phyloP scores from a whole-genome alignment of 148 eudicot species.

The Fallopia convolvulus region DNA sequence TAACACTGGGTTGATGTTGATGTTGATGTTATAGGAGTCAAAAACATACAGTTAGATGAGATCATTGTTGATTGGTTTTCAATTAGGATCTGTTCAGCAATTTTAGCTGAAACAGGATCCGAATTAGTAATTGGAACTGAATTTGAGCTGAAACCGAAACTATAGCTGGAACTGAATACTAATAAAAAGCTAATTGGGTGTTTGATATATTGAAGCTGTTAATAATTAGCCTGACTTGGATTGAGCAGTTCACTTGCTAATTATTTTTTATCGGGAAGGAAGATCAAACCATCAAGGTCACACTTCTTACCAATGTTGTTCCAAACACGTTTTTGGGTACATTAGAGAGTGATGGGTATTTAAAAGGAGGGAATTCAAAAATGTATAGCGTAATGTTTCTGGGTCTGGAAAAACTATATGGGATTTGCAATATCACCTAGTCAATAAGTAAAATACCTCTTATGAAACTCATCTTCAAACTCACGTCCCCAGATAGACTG shows the following conservation, averaged over 20 bases:
- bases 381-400: no score
- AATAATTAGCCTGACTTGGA: no score
- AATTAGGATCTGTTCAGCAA: background rate
- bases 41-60: background rate
- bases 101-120: no score
- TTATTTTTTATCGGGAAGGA: background rate
- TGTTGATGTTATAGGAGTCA: background rate
- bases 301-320: background rate
- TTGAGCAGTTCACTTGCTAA: background rate
- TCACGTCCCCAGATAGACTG: constrained; percentile 99
- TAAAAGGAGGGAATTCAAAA: background rate
- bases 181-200: no score
- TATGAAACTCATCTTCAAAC: constrained; percentile 97
- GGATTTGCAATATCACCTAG: background rate
- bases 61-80: background rate
- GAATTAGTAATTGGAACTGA: no score
- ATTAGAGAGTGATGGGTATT: background rate
- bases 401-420: background rate
- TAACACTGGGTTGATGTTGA: no score
- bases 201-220: no score
- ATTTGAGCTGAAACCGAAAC: no score
- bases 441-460: constrained; percentile 40
- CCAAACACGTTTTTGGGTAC: background rate
- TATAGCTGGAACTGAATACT: no score
- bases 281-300: background rate